Percentiles rank a stretch among this genome's conserved stretches.
These are phyloP conservation scores for Melaleuca quinquenervia DNA, from an alignment of 345 rosid species.

Conservation along the genomic window DNA sequence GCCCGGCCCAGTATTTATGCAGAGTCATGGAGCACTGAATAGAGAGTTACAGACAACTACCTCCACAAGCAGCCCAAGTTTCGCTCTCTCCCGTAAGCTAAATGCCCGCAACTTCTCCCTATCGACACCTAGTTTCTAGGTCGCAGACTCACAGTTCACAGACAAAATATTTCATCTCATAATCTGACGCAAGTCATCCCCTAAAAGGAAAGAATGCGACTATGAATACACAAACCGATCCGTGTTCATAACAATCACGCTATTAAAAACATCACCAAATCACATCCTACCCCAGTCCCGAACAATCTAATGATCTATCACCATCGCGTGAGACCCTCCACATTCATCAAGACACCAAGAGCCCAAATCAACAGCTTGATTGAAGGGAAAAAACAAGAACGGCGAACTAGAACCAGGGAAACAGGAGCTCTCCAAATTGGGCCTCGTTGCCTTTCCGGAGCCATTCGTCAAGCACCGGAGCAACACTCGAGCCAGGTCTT, in stretches of 20 bases:
- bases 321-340: background rate
- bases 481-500: slow-evolving; percentile 34
- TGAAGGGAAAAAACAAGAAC: background rate
- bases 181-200: too few species aligned
- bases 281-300: background rate
- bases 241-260: background rate
- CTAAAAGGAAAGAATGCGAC: background rate
- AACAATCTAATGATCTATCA: background rate
- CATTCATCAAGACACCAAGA: background rate
- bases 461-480: slow-evolving; percentile 65
- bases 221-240: background rate
- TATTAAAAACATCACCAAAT: background rate
- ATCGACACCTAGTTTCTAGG: too few species aligned
- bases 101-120: too few species aligned
- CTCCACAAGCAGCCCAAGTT: background rate
- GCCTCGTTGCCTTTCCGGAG: slow-evolving; percentile 42
- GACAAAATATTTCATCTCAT: too few species aligned
- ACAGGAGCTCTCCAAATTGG: slow-evolving; percentile 49
- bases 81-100: background rate
- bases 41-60: background rate
- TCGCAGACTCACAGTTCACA: too few species aligned
- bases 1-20: background rate
- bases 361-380: background rate
- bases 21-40: background rate
- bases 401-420: slow-evolving; percentile 53